Evolutionary conservation across 1,139 yeast genomes (phyloP).

Genomic region (Sugiyamaella sp.): DNA sequence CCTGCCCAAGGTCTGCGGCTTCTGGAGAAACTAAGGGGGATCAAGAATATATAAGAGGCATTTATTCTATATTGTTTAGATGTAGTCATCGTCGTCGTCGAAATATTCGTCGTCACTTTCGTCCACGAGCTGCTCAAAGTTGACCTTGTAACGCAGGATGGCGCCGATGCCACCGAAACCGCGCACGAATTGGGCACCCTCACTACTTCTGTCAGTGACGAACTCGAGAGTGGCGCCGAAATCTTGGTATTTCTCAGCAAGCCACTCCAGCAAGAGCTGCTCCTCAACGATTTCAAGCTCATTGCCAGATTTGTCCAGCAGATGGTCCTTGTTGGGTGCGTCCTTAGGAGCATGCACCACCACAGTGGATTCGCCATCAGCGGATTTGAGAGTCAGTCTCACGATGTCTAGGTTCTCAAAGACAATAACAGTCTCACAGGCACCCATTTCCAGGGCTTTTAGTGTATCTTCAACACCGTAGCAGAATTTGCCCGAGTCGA

Average conservation of each 20-base stretch:
- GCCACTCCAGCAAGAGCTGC: constrained; percentile 89
- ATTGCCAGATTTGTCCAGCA: constrained; percentile 78
- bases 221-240: constrained; percentile 96
- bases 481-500: constrained; percentile 95
- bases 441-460: constrained; percentile 94
- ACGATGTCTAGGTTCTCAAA: constrained; percentile 86
- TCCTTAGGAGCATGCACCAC: constrained; percentile 74
- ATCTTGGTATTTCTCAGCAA: constrained; percentile 92
- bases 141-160: constrained; percentile 90
- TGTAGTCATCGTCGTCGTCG: constrained; percentile 60
- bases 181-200: constrained; percentile 96
- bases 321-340: constrained; percentile 58
- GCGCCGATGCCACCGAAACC: constrained; percentile 99
- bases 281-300: constrained; percentile 88
- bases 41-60: background rate
- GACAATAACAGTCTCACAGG: constrained; percentile 89
- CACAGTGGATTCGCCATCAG: constrained; percentile 72
- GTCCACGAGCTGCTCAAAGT: constrained; percentile 90
- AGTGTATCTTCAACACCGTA: constrained; percentile 96
- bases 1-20: no score
- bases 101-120: constrained; percentile 90
- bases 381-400: constrained; percentile 82
- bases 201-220: constrained; percentile 94
- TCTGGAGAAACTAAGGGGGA: background rate
- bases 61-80: constrained; percentile 16